Evolutionary conservation across 768 basidiomycete species (phyloP).

Genomic region (Rickenella mellea): DNA sequence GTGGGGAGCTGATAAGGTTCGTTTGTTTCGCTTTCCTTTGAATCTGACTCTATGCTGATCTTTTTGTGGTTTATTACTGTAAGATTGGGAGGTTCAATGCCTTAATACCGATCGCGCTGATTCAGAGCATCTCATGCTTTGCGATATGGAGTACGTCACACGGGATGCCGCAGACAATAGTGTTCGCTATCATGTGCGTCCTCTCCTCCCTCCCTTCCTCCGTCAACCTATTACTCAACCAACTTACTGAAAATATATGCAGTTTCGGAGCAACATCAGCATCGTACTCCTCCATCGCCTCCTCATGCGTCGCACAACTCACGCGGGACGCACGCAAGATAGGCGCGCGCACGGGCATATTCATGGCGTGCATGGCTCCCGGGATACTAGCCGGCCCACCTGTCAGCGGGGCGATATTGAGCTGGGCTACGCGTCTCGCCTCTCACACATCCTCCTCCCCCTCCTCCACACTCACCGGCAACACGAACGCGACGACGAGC

Average conservation of each 20-base stretch:
- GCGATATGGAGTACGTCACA: constrained; percentile 20
- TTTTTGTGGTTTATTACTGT: not conserved
- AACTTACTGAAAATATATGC: not conserved
- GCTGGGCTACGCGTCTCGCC: too few relatives aligned
- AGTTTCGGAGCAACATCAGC: not conserved
- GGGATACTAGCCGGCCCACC: not conserved
- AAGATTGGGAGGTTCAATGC: constrained; percentile 16
- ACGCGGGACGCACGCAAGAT: not conserved
- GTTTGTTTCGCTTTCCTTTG: too few relatives aligned
- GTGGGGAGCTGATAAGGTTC: constrained; percentile 17
- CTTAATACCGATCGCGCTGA: constrained; percentile 15
- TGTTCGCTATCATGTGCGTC: constrained; percentile 21
- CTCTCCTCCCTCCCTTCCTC: too few relatives aligned
- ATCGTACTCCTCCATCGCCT: not conserved
- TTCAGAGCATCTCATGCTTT: constrained; percentile 16
- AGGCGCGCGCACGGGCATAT: not conserved
- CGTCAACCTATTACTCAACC: not conserved
- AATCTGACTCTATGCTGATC: too few relatives aligned
- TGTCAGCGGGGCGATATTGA: not conserved
- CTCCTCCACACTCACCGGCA: too few relatives aligned
- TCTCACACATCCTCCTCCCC: too few relatives aligned
- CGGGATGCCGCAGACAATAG: constrained; percentile 12
- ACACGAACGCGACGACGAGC: too few relatives aligned
- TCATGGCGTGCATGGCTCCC: not conserved
- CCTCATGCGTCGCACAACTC: not conserved